phyloP scores from a whole-genome alignment of 2,329 filamentous ascomycete species.

The Fusarium mexicanum region DNA sequence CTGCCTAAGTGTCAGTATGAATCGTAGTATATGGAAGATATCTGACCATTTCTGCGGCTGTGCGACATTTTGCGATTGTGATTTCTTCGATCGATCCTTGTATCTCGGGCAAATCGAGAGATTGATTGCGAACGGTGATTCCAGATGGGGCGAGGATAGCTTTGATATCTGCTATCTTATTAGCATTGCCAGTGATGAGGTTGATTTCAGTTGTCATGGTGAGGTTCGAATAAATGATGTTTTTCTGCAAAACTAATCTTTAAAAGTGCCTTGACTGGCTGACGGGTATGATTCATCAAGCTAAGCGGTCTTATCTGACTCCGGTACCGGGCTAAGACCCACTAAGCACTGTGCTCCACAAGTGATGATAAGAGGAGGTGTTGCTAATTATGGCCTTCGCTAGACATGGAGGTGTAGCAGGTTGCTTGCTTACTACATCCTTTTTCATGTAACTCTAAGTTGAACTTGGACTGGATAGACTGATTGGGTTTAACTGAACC shows the following conservation, averaged over 20 bases:
- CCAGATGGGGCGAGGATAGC: not conserved
- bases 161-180: not conserved
- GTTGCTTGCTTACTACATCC: too few relatives aligned
- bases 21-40: fast-evolving
- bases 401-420: too few relatives aligned
- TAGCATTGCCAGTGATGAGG: not conserved
- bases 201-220: not conserved
- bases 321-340: not conserved
- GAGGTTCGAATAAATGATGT: fast-evolving
- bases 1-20: not conserved
- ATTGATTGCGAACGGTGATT: not conserved
- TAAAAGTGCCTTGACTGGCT: fast-evolving
- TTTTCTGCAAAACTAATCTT: fast-evolving
- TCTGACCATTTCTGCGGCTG: not conserved
- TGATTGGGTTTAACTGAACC: too few relatives aligned
- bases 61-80: not conserved
- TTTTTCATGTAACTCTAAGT: too few relatives aligned
- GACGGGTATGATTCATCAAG: not conserved
- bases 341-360: not conserved
- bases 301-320: not conserved
- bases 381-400: not conserved
- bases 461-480: too few relatives aligned
- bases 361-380: not conserved
- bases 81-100: not conserved
- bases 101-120: not conserved